Evolutionary conservation across 345 rosid species (phyloP).

Genomic region (Syzygium grande): DNA sequence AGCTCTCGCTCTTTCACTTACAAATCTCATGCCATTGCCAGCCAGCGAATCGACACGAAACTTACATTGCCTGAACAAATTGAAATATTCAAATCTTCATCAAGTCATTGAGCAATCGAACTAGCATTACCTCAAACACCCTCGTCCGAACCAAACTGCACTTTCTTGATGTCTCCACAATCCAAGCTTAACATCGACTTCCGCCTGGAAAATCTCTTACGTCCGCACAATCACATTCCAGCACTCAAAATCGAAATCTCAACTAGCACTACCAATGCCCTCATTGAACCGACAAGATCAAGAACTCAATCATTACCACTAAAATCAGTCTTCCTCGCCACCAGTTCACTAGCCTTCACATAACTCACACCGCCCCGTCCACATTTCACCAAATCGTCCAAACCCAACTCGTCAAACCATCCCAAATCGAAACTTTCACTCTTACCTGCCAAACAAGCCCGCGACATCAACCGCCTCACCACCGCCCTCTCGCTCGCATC

Average conservation of each 20-base stretch:
- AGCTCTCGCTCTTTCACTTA: neutral
- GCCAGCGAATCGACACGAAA: neutral
- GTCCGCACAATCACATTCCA: neutral
- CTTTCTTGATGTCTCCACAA: neutral
- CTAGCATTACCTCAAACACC: neutral
- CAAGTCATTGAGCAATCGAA: neutral
- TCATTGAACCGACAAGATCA: neutral
- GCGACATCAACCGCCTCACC: slow-evolving; percentile 25
- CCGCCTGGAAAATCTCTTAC: neutral
- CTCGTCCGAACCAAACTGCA: neutral
- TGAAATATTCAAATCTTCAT: neutral
- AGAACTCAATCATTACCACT: neutral
- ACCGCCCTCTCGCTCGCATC: slow-evolving; percentile 2
- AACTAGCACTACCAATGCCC: neutral
- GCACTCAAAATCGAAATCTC: neutral
- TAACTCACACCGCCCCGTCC: slow-evolving; percentile 14
- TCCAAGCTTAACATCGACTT: neutral
- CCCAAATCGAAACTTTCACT: slow-evolving; percentile 14
- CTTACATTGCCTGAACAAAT: neutral
- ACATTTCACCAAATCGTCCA: slow-evolving; percentile 6
- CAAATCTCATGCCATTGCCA: neutral
- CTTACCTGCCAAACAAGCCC: slow-evolving; percentile 35
- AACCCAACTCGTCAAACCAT: slow-evolving; percentile 9
- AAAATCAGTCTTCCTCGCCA: slow-evolving; percentile 22
- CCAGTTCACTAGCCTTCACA: slow-evolving; percentile 37